phyloP scores from a whole-genome alignment of 2,329 filamentous ascomycete species.

The Pestalotiopsis sp. region DNA sequence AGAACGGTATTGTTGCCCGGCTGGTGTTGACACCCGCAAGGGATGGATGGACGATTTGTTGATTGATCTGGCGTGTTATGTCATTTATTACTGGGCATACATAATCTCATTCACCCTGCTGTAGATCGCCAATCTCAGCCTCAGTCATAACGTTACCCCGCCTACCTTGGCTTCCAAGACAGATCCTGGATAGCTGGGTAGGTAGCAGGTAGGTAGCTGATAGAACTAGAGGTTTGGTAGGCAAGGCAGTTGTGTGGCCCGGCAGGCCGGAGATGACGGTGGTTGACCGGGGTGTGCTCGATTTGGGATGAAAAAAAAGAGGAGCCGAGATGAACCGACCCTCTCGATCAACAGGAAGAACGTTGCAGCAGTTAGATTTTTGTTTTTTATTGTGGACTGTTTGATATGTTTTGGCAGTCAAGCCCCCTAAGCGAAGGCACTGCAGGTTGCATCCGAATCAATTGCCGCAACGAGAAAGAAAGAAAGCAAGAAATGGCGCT shows the following conservation, averaged over 20 bases:
- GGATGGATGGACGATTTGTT: neutral
- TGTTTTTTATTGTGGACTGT: neutral
- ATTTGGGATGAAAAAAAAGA: neutral
- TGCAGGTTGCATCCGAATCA: neutral
- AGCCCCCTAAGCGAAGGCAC: neutral
- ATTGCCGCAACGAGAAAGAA: neutral
- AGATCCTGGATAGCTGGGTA: neutral
- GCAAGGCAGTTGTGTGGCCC: no score
- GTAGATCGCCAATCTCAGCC: neutral
- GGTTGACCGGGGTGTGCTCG: neutral
- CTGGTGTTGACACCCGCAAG: neutral
- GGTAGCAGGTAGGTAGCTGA: no score
- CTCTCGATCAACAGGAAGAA: neutral
- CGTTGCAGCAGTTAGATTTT: neutral
- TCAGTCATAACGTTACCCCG: slow-evolving; percentile 6
- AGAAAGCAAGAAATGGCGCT: neutral
- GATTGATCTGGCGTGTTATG: neutral
- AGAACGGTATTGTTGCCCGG: neutral
- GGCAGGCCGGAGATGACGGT: neutral
- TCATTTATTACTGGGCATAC: neutral
- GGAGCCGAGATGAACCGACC: neutral
- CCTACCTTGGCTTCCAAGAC: neutral
- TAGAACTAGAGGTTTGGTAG: no score
- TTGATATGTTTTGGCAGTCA: neutral
- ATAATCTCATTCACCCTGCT: neutral